Base-by-base conservation (phyloP, 1,284 basidiomycete species). In the Agroathelia rolfsii region DNA sequence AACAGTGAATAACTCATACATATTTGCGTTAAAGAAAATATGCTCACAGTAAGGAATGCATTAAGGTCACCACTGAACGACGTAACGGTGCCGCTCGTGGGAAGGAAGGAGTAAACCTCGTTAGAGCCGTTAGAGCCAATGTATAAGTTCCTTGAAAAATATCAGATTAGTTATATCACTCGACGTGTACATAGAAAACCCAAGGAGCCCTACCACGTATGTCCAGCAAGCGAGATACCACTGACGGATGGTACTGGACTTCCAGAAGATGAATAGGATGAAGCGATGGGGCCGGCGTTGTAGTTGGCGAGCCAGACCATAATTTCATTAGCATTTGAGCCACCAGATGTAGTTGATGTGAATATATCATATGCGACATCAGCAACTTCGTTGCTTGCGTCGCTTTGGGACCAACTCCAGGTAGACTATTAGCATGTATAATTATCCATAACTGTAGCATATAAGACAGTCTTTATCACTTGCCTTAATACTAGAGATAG, bases 241-340 rank as follows among this genome's bases (percentile, higher is more conserved):
- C 48, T 59, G 12, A 55, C 66, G 15, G 64, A 52, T 30, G 76
- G 62, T 20, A 58, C 46, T 1, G 75, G 63, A n/a, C 58, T 48
- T 3, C 73, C 73, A 22, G 58, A 39, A 1, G 61, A 50, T 43
- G 55, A 55, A 49, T 72, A 77, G 0, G 40, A 17, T 19, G 54
- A 51, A 12, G 71, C 71, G 43, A 78, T 76, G 3, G 76, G 76
- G 2, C 64, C 64, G 6, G 75, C 64, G 40, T 69, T 67, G 55
- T 53, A 62, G 47, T 69, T 72, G 4, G 60, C 72, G 10, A 78
- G 61, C 76, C 77, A 79, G 38, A 80, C 53, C 76, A 80, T 80
- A 41, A 77, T 64, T 46, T 80, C 77, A 44, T 71, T 64, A 19
- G 55, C 57, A 39, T 64, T 62, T 12, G 59, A 52, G n/a, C 75